Evolutionary conservation across 352 stramenopile species (phyloP), one percentile per base, ranked within the genome.

Genomic region (Thalassiosira hispida): DNA sequence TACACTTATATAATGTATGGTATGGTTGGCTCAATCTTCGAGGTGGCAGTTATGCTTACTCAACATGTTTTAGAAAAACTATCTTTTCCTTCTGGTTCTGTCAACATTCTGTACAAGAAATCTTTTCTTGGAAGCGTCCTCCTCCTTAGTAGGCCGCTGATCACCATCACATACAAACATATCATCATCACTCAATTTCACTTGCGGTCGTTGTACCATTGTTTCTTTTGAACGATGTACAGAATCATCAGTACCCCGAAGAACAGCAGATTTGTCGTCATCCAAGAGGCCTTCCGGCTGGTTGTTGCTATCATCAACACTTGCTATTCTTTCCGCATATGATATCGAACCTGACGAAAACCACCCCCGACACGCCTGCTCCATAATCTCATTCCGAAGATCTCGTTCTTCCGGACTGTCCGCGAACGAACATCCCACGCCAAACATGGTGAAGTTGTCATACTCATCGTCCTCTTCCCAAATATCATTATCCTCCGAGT

Each of bases 391-490:
- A 57, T 60, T 62, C 2, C 88, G 27, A 5, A 84, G 51, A 18
- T 74, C 57, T 23, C 76, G 63, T 56, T 93, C 88, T 25, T 77
- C 20, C 40, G 86, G 76, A 64, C 33, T 89, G 40, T 93, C 88
- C 11, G 78, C 44, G 72, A 93, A 93, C 0, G 81, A 90, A 44
- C 88, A 93, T 47, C 88, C 88, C 4, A 93, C 88, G 18, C 86
- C 88, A 77, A 93, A 93, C 55, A 90, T 63, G 22, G 82, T 93
- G 68, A 93, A 93, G 56, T 89, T 84, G 18, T 65, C 55, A 2
- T 73, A 63, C 25, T 46, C 40, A 16, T 71, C 64, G 2, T 73
- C 68, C 25, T 46, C 40, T 20, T 71, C 64, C 27, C 29, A 68
- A 14, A 31, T 16, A 20, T 52, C 25, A 18, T 73, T 38, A 46